Conservation (phyloP, 208 protist species). For the Porcisia hertigi region DNA sequence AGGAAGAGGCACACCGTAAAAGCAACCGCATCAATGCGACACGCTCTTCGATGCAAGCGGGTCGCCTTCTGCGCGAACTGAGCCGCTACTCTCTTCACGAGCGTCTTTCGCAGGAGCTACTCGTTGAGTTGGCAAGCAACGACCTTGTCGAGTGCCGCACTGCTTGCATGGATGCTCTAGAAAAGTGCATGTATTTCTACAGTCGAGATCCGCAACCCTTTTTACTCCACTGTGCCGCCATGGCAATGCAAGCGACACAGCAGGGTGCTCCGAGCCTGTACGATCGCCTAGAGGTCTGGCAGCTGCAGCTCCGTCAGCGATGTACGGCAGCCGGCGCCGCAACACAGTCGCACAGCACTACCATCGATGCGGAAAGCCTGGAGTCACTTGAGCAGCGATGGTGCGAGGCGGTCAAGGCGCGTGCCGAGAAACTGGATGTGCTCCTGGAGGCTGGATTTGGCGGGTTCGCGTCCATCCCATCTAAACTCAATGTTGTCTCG, state of each 20-base stretch:
- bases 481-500: slow-evolving; percentile 5
- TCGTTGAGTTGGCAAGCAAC: slow-evolving; percentile 59
- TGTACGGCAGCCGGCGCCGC: slow-evolving; percentile 17
- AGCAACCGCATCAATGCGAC: slow-evolving; percentile 50
- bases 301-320: slow-evolving; percentile 42
- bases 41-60: slow-evolving; percentile 72
- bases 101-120: slow-evolving; percentile 63
- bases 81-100: slow-evolving; percentile 88
- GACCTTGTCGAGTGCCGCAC: slow-evolving; percentile 30
- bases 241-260: slow-evolving; percentile 23
- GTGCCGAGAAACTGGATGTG: slow-evolving; percentile 13
- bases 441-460: slow-evolving; percentile 34
- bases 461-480: slow-evolving; percentile 22
- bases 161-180: slow-evolving; percentile 66
- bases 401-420: slow-evolving; percentile 11
- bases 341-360: not conserved
- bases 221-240: slow-evolving; percentile 44
- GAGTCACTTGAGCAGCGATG: slow-evolving; percentile 20
- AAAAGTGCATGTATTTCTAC: slow-evolving; percentile 89
- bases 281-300: slow-evolving; percentile 46
- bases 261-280: not conserved
- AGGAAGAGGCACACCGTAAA: slow-evolving; percentile 22
- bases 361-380: not conserved
- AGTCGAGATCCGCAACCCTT: slow-evolving; percentile 71
- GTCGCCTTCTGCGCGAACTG: slow-evolving; percentile 78